Evolutionary conservation across 208 protist genomes (phyloP), one percentile per base, ranked within the genome.

Genomic region (Crithidia mellificae): DNA sequence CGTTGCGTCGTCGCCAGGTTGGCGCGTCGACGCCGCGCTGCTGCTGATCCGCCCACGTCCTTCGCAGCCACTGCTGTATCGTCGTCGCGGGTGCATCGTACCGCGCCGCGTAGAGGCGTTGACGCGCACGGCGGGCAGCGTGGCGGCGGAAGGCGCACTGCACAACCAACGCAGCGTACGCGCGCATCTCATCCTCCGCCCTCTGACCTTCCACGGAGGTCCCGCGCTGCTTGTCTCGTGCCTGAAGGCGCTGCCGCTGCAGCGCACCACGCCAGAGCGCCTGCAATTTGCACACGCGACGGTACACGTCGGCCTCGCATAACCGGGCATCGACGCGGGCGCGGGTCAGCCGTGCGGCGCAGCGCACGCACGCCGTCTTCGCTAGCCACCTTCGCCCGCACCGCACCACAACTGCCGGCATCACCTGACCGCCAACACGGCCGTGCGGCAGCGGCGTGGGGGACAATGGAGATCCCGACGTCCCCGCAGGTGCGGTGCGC

Each of bases 121-220:
- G 44, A 29, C 32, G 63, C 12, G 11, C 24, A 7, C 46, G 62
- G 7, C 81, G 76, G 7, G 87, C 84, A 27, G 44, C 38, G 39
- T 58, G 27, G 34, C 73, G 54, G 14, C 87, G 85, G 30, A 76
- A 72, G 27, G 68, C 67, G 12, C 72, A 52, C 63, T 93, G 87
- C 55, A 96, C 74, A 2, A 90, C 79, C 46, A 90, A 49, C 20
- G 83, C 88, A 1, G 88, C 77, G 68, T 90, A 92, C 22, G 81
- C 80, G n/a, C 62, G 70, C 14, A 53, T 57, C 54, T 89, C 76
- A 1, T 25, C 59, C 9, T 82, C 78, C 9, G 50, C 44, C 9
- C 64, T 46, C 17, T 29, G 64, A 6, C 6, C 53, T 6, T 63
- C 2, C 2, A 7, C 44, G 0, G 24, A 3, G 0, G 25, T 47